Evolutionary conservation across 306 rosid genomes (phyloP).

Genomic region (Vigna trinervia): DNA sequence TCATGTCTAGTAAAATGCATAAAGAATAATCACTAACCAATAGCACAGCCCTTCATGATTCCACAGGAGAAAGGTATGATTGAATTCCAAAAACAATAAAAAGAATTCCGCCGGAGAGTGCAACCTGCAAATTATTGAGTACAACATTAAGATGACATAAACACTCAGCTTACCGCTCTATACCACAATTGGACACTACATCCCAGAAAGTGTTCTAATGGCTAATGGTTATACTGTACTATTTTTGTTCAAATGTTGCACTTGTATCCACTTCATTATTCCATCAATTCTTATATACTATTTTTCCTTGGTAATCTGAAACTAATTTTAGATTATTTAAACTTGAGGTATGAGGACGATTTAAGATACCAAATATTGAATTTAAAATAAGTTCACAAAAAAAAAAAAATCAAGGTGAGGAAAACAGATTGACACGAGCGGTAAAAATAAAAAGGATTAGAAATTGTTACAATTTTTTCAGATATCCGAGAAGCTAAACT

Average conservation of each 20-base stretch:
- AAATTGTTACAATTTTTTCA: slow-evolving; percentile 73
- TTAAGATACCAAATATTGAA: slow-evolving; percentile 11
- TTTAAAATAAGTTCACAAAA: background rate
- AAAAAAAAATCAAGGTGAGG: no score
- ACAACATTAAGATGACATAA: slow-evolving; percentile 35
- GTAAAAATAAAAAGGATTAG: slow-evolving; percentile 1
- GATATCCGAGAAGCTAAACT: slow-evolving; percentile 96
- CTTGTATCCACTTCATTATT: slow-evolving; percentile 24
- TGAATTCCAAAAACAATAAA: slow-evolving; percentile 89
- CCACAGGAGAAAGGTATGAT: slow-evolving; percentile 75
- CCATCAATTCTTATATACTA: background rate
- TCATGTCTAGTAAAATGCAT: slow-evolving; percentile 2
- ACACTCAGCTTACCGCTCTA: slow-evolving; percentile 30
- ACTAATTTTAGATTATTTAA: slow-evolving; percentile 20
- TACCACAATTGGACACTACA: background rate
- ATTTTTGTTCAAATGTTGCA: slow-evolving; percentile 2
- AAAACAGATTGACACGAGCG: slow-evolving; percentile 6
- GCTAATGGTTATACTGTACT: background rate
- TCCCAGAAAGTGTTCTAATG: background rate
- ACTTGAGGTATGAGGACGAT: background rate
- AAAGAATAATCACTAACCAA: slow-evolving; percentile 56
- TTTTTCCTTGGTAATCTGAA: slow-evolving; percentile 8
- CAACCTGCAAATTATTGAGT: slow-evolving; percentile 66
- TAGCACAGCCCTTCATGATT: slow-evolving; percentile 51
- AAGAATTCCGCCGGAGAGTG: slow-evolving; percentile 84